A percentile compares a stretch with the other conserved stretches of the same genome.
These are phyloP conservation scores for Claviceps pazoutovae DNA, from an alignment of 2,329 filamentous ascomycete genomes.

Conservation along the genomic window DNA sequence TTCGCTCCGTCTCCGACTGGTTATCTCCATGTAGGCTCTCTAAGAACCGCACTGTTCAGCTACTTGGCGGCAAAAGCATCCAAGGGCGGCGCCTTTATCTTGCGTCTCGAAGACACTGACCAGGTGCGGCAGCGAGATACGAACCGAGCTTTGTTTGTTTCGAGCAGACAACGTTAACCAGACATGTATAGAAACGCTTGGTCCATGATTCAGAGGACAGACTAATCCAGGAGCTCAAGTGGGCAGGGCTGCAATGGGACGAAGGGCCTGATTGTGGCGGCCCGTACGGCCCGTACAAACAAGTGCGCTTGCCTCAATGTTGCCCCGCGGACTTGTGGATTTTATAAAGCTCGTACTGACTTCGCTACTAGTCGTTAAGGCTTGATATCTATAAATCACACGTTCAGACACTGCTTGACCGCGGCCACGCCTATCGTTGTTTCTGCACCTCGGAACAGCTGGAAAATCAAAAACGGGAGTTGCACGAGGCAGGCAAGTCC, in stretches of 20 bases:
- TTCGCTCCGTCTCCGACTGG: constrained; percentile 96
- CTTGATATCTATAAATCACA: constrained; percentile 59
- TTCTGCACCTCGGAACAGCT: constrained; percentile 72
- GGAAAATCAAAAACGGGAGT: constrained; percentile 48
- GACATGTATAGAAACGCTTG: constrained; percentile 51
- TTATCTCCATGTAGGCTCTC: constrained; percentile 78
- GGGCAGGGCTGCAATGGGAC: constrained; percentile 86
- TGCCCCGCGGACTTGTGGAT: too few species aligned
- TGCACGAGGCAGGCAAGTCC: constrained; percentile 35
- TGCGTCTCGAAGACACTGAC: constrained; percentile 92
- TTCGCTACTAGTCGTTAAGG: constrained; percentile 53
- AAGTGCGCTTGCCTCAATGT: constrained; percentile 34
- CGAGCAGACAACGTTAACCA: neutral
- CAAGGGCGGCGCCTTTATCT: constrained; percentile 66
- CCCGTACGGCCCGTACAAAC: constrained; percentile 71
- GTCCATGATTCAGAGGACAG: constrained; percentile 65
- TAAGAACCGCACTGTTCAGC: constrained; percentile 91
- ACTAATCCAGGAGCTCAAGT: constrained; percentile 66
- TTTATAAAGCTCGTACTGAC: neutral
- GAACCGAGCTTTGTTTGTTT: neutral
- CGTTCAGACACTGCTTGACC: constrained; percentile 52
- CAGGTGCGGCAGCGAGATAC: constrained; percentile 44
- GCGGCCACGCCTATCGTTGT: constrained; percentile 75
- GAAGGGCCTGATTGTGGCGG: constrained; percentile 81
- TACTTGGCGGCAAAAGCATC: constrained; percentile 82